phyloP scores from a whole-genome alignment of 768 basidiomycete genomes.

The Russula brevipes region DNA sequence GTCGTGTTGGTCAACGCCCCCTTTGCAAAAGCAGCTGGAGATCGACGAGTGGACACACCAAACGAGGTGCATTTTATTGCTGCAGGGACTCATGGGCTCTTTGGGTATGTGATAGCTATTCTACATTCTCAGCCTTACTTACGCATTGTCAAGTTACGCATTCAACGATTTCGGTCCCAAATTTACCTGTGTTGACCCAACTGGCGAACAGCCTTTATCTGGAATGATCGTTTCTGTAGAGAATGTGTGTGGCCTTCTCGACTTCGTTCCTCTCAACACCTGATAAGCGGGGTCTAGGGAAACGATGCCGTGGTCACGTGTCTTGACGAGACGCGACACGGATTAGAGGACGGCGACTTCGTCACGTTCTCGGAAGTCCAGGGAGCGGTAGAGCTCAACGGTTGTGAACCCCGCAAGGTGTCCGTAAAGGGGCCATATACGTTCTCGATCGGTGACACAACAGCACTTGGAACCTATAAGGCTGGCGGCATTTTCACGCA shows the following conservation, averaged over 20 bases:
- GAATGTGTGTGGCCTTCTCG: conserved; percentile 46
- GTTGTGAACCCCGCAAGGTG: conserved; percentile 85
- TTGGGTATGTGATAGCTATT: conserved; percentile 57
- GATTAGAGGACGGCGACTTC: conserved; percentile 97
- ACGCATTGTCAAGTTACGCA: conserved; percentile 53
- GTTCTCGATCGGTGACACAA: conserved; percentile 92
- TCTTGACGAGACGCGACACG: conserved; percentile 94
- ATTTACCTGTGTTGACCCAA: conserved; percentile 95
- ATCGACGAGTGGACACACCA: conserved; percentile 93
- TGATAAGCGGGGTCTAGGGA: conserved; percentile 44
- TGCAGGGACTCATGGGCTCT: conserved; percentile 87
- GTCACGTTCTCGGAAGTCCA: conserved; percentile 95
- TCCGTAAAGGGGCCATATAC: conserved; percentile 97
- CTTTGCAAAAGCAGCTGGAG: conserved; percentile 77
- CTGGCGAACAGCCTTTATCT: conserved; percentile 88
- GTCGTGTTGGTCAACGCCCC: conserved; percentile 82
- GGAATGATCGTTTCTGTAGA: conserved; percentile 97
- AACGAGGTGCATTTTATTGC: conserved; percentile 90
- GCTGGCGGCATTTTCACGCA: conserved; percentile 94
- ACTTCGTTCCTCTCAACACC: background rate
- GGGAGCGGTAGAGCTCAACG: conserved; percentile 90
- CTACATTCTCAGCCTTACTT: conserved; percentile 11
- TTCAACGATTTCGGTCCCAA: conserved; percentile 97
- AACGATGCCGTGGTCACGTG: conserved; percentile 92
- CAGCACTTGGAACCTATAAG: conserved; percentile 68